Conservation (phyloP, 768 basidiomycete species). For the Xerocomellus intermedius region DNA sequence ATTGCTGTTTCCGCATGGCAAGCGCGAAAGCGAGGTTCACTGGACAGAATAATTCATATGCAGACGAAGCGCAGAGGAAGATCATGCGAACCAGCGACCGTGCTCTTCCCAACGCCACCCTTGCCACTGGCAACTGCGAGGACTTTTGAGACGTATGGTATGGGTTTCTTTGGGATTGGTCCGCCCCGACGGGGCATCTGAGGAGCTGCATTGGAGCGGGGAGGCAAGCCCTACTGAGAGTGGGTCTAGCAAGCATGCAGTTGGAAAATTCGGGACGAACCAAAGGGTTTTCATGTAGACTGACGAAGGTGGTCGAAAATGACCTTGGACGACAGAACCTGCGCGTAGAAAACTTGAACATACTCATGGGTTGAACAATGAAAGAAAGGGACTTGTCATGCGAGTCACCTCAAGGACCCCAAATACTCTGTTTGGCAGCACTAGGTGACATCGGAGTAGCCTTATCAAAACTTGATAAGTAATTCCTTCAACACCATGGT, state of each 20-base stretch:
- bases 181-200: constrained; percentile 61
- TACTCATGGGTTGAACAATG: background rate
- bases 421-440: constrained; percentile 2
- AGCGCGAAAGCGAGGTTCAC: constrained; percentile 83
- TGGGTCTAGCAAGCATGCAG: constrained; percentile 10
- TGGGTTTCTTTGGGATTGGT: constrained; percentile 50
- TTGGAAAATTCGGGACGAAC: constrained; percentile 32
- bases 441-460: no score
- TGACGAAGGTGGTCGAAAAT: constrained; percentile 15
- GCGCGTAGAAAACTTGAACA: constrained; percentile 10
- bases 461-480: no score
- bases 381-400: background rate
- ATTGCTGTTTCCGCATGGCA: constrained; percentile 41
- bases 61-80: background rate
- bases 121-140: constrained; percentile 90
- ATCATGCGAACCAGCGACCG: constrained; percentile 68
- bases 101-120: constrained; percentile 95
- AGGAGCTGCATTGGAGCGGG: constrained; percentile 41
- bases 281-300: constrained; percentile 55
- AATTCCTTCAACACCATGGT: constrained; percentile 10
- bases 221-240: constrained; percentile 34
- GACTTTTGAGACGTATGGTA: constrained; percentile 76
- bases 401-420: background rate
- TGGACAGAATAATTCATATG: constrained; percentile 29
- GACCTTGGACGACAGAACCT: constrained; percentile 2